A percentile compares a stretch with the other conserved stretches of the same genome.
Conservation (phyloP, 129 eudicot genomes). For the Helianthus tuberosus region DNA sequence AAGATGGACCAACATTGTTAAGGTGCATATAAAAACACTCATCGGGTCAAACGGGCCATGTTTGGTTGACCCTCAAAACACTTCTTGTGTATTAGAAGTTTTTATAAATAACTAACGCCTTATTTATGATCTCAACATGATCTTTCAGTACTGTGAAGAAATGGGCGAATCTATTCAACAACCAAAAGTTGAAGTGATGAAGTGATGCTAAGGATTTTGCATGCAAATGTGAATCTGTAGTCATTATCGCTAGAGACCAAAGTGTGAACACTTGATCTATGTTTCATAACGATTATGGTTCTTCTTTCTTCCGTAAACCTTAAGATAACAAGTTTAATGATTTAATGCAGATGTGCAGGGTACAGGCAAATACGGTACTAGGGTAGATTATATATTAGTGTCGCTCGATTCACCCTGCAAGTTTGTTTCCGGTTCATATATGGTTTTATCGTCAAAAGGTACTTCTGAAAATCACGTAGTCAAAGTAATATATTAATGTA, state of each 20-base stretch:
- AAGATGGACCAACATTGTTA: slow-evolving; percentile 96
- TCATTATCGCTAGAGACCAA: slow-evolving; percentile 96
- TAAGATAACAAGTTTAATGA: background rate
- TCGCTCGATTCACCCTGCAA: slow-evolving; percentile 76
- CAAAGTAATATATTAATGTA: slow-evolving; percentile 35
- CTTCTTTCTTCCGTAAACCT: background rate
- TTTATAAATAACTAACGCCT: background rate
- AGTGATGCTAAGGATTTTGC: slow-evolving; percentile 87
- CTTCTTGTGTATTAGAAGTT: background rate
- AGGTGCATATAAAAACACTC: slow-evolving; percentile 34
- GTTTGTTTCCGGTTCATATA: slow-evolving; percentile 88
- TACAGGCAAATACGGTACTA: slow-evolving; percentile 91
- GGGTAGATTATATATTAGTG: slow-evolving; percentile 78
- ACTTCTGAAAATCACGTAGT: slow-evolving; percentile 97
- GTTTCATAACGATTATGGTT: background rate
- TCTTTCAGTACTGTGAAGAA: slow-evolving; percentile 77
- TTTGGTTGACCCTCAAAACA: background rate
- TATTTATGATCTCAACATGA: background rate
- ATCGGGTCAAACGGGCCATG: background rate
- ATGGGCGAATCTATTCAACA: slow-evolving; percentile 63
- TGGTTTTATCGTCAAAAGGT: slow-evolving; percentile 90
- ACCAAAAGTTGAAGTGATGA: slow-evolving; percentile 93
- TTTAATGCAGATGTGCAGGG: slow-evolving; percentile 82
- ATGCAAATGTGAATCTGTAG: slow-evolving; percentile 94
- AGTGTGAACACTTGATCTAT: slow-evolving; percentile 48